phyloP scores from a whole-genome alignment of 192 early-diverging fungal genomes.

The Coemansia sp. region DNA sequence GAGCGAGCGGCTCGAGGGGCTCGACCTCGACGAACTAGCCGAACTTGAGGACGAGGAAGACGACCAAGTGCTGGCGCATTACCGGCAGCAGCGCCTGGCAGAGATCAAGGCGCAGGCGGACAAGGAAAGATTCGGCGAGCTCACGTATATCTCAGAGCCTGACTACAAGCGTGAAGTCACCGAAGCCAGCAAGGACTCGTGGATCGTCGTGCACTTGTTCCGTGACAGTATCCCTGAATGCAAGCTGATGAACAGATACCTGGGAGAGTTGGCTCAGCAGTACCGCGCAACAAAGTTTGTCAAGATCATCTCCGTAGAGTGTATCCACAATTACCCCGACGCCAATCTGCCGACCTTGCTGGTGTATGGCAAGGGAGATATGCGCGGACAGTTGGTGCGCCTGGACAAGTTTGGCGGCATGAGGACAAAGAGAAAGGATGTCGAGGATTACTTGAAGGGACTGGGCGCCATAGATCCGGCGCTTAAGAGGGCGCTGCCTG shows the following conservation, averaged over 20 bases:
- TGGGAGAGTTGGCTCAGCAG: conserved; percentile 62
- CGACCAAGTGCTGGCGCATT: conserved; percentile 78
- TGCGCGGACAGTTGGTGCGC: conserved; percentile 83
- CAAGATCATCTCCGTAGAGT: conserved; percentile 91
- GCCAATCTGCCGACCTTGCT: conserved; percentile 85
- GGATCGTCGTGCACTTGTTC: conserved; percentile 62
- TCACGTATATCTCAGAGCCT: conserved; percentile 88
- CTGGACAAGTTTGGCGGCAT: conserved; percentile 79
- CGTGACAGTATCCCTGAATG: conserved; percentile 78
- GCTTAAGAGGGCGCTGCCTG: conserved; percentile 26
- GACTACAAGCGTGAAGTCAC: conserved; percentile 90
- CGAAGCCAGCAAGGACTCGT: conserved; percentile 78
- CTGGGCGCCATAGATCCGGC: conserved; percentile 58
- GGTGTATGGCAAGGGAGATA: conserved; percentile 88
- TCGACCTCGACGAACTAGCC: conserved; percentile 84
- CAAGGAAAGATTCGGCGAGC: conserved; percentile 83
- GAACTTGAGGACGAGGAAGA: conserved; percentile 95
- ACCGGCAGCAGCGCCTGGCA: conserved; percentile 80
- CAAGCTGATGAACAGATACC: conserved; percentile 77
- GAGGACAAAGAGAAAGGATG: conserved; percentile 68
- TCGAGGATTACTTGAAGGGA: conserved; percentile 58
- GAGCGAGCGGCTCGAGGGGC: conserved; percentile 72
- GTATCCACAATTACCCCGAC: conserved; percentile 96
- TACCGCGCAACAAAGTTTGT: conserved; percentile 92
- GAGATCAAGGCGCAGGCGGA: conserved; percentile 75